phyloP scores from a whole-genome alignment of 2,329 filamentous ascomycete genomes.

The Aureobasidium sp. region DNA sequence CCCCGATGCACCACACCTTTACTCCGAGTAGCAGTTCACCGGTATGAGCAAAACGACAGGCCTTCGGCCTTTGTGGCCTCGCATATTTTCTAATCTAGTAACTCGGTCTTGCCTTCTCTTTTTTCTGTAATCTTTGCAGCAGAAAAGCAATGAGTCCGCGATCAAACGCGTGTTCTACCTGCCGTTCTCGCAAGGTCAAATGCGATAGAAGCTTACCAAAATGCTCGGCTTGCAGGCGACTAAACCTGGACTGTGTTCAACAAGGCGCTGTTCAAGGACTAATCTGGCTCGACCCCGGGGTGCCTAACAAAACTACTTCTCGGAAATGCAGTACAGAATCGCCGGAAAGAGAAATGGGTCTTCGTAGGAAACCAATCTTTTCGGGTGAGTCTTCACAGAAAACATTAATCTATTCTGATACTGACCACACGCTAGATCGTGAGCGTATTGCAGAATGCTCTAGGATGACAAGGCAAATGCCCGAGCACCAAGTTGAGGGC shows the following conservation, averaged over 20 bases:
- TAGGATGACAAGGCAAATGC: neutral
- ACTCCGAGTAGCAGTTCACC: conserved; percentile 10
- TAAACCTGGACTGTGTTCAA: conserved; percentile 13
- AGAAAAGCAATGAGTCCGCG: conserved; percentile 6
- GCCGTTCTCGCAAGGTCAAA: conserved; percentile 14
- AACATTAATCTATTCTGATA: too few species aligned
- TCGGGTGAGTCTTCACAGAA: neutral
- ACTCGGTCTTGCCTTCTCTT: conserved; percentile 13
- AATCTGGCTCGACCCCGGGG: conserved; percentile 12
- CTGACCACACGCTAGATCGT: neutral
- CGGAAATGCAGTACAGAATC: conserved; percentile 9
- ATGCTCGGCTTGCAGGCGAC: conserved; percentile 14
- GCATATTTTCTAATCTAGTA: conserved; percentile 3
- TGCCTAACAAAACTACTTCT: conserved; percentile 3
- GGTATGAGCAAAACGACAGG: conserved; percentile 14
- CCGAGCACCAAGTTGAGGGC: neutral
- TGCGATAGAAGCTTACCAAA: conserved; percentile 13
- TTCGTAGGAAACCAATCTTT: conserved; percentile 9
- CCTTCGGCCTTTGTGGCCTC: conserved; percentile 13
- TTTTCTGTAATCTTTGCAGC: conserved; percentile 1
- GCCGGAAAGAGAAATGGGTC: conserved; percentile 11
- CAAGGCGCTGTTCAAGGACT: conserved; percentile 13
- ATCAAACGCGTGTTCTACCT: conserved; percentile 14
- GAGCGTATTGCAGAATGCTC: conserved; percentile 9
- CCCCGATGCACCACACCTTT: conserved; percentile 1